phyloP scores from a whole-genome alignment of 225 moss, liverwort and hornwort genomes.

The Asterella californica region DNA sequence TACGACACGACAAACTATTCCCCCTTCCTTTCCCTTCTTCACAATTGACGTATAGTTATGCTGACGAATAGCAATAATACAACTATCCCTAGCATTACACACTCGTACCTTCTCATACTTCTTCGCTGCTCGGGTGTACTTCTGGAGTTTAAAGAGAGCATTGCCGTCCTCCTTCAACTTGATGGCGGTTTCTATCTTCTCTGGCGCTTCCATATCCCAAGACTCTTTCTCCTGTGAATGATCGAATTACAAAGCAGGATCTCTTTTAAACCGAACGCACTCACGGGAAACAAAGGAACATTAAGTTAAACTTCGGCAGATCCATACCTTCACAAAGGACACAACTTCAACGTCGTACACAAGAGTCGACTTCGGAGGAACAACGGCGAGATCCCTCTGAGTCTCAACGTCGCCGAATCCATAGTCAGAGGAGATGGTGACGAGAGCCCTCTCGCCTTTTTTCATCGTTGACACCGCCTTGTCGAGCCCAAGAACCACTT shows the following conservation, averaged over 20 bases:
- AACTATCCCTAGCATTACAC: too few relatives aligned
- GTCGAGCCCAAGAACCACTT: slow-evolving; percentile 79
- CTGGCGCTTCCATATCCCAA: slow-evolving; percentile 69
- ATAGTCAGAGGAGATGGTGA: slow-evolving; percentile 67
- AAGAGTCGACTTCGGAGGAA: slow-evolving; percentile 73
- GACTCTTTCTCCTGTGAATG: slow-evolving; percentile 70
- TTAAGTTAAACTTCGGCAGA: background rate
- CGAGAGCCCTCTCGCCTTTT: slow-evolving; percentile 62
- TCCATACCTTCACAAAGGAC: slow-evolving; percentile 63
- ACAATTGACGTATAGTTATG: too few relatives aligned
- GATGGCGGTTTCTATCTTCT: slow-evolving; percentile 59
- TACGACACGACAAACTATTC: too few relatives aligned
- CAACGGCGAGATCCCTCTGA: slow-evolving; percentile 59
- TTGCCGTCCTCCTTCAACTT: slow-evolving; percentile 87
- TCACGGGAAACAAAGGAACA: background rate
- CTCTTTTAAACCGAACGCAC: background rate
- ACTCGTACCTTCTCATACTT: slow-evolving; percentile 69
- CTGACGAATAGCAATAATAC: too few relatives aligned
- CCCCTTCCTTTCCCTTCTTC: too few relatives aligned
- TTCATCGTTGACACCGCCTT: slow-evolving; percentile 80
- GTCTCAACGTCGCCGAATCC: slow-evolving; percentile 58
- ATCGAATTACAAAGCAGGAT: background rate
- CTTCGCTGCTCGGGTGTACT: slow-evolving; percentile 64
- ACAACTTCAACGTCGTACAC: slow-evolving; percentile 77
- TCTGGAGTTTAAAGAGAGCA: slow-evolving; percentile 64